Evolutionary conservation across 2,329 filamentous ascomycete species (phyloP), one percentile per base, ranked within the genome.

Genomic region (Colletotrichum chlorophyti): DNA sequence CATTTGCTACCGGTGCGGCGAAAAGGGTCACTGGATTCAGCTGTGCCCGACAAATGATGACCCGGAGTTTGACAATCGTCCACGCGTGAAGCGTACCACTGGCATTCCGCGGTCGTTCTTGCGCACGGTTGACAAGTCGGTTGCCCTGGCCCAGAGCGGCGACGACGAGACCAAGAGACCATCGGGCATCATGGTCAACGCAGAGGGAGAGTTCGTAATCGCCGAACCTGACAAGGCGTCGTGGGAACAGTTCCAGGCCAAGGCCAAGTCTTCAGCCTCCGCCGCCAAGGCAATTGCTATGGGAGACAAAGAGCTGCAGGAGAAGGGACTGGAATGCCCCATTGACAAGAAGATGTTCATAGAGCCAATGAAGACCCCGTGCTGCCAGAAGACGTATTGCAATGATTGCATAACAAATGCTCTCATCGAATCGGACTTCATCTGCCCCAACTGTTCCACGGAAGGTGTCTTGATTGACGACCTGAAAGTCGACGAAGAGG

Each of bases 21-120:
- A 97, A 74, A 97, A 97, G 77, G 95, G 93, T n/a, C 95, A 99
- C 74, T 99, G 94, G 94, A 99, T 99, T 63, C 94, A 98, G 76
- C 86, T 91, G 49, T 99, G 95, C 70, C 95, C 95, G 6, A 99
- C 94, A n/a, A 99, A 99, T 73, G 92, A 97, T 72, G 93, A 99
- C 65, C 94, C 95, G 3, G 93, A 93, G 61, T 98, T 93, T 74
- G 95, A 99, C 76, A 93, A 93, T 65, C 90, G 92, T 51, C 92
- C 93, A 46, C 88, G 94, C 60, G 91, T 98, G 64, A 98, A 97
- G 81, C 89, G 94, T 61, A 98, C 95, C 5, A 99, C 95, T 37
- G 95, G 95, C 65, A 99, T 99, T 66, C 95, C 95, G 15, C 90
- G 92, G 64, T 97, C 94, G 2, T 96, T 99, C 72, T 81, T 98